These are phyloP conservation scores for Thuja plicata DNA, from an alignment of 83 land plant genomes.

Conservation along the genomic window DNA sequence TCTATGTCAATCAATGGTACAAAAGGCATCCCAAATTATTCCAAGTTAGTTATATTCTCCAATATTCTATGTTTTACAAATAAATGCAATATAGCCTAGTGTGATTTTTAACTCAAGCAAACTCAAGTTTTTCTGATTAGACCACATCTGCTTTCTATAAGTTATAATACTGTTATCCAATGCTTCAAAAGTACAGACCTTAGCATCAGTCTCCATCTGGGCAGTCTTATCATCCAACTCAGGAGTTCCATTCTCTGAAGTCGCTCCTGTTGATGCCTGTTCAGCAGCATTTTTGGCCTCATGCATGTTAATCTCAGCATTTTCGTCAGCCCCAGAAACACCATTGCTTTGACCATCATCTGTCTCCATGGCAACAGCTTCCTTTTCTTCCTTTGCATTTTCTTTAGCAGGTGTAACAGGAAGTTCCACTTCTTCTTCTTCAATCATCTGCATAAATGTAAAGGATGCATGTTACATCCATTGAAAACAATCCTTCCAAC, in stretches of 20 bases:
- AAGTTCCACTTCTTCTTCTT: slow-evolving; percentile 30
- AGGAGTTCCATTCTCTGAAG: slow-evolving; percentile 45
- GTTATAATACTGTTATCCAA: background rate
- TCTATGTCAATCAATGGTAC: too few relatives aligned
- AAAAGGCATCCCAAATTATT: background rate
- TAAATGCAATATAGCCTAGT: background rate
- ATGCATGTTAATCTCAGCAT: slow-evolving; percentile 38
- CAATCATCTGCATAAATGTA: slow-evolving; percentile 16
- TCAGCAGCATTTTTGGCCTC: slow-evolving; percentile 37
- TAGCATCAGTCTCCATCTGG: slow-evolving; percentile 58
- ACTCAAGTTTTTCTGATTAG: background rate
- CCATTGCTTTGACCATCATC: slow-evolving; percentile 18
- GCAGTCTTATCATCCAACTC: slow-evolving; percentile 39
- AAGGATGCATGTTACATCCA: background rate
- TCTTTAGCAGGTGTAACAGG: slow-evolving; percentile 20
- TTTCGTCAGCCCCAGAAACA: slow-evolving; percentile 17
- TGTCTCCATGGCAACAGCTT: slow-evolving; percentile 20
- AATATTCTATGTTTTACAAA: too few relatives aligned
- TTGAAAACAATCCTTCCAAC: background rate
- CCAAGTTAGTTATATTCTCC: too few relatives aligned
- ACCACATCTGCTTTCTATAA: background rate
- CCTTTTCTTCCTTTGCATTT: slow-evolving; percentile 15
- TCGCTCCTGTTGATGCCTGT: background rate
- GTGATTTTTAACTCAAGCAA: background rate
- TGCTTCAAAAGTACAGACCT: slow-evolving; percentile 30